These are phyloP conservation scores for Coemansia sp. DNA, from an alignment of 192 early-diverging fungal species.

Conservation along the genomic window DNA sequence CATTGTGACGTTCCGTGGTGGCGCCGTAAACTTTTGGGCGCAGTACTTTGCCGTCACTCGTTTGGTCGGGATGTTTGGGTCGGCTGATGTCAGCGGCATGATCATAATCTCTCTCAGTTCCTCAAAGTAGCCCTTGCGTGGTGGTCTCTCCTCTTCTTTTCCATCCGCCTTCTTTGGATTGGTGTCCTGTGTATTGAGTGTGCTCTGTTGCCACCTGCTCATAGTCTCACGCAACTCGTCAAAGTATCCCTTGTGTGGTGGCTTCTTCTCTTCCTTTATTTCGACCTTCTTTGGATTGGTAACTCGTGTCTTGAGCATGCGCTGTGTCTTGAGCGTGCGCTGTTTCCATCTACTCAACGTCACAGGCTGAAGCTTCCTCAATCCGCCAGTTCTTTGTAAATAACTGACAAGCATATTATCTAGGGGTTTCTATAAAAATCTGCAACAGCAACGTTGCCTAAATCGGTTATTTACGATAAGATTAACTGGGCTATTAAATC, in stretches of 20 bases:
- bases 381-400: background rate
- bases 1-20: slow-evolving; percentile 66
- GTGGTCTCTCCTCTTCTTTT: background rate
- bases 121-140: slow-evolving; percentile 28
- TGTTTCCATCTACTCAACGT: background rate
- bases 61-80: slow-evolving; percentile 28
- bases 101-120: slow-evolving; percentile 39
- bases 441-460: background rate
- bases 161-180: background rate
- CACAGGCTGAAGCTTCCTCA: background rate
- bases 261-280: background rate
- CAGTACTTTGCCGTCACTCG: slow-evolving; percentile 49
- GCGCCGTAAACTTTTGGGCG: slow-evolving; percentile 21
- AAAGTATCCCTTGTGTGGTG: slow-evolving; percentile 21
- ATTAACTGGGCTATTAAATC: too few relatives aligned
- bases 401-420: background rate
- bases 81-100: slow-evolving; percentile 47
- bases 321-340: slow-evolving; percentile 2
- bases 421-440: background rate
- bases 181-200: background rate
- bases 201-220: background rate
- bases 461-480: too few relatives aligned
- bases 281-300: background rate
- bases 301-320: background rate
- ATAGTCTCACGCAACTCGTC: slow-evolving; percentile 13